Evolutionary conservation across 2,329 filamentous ascomycete species (phyloP).

Genomic region (Trichophyton equinum): DNA sequence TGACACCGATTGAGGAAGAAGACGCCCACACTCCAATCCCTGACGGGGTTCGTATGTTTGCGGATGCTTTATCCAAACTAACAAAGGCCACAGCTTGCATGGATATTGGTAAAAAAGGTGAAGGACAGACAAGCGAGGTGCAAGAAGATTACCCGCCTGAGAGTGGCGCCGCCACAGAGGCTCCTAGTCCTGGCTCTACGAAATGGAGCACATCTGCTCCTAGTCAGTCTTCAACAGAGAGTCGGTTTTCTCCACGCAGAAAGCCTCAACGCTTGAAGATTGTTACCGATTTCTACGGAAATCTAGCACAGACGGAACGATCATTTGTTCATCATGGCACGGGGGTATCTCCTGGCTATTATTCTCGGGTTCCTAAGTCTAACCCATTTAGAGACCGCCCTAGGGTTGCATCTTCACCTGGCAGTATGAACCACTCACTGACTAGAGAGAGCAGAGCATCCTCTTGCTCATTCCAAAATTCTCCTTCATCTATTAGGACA

Average conservation of each 20-base stretch:
- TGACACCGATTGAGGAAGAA: conserved; percentile 1
- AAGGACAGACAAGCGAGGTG: background rate
- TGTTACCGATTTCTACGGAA: background rate
- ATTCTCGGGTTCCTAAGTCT: background rate
- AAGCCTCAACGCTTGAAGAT: background rate
- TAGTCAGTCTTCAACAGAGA: background rate
- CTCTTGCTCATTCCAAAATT: conserved; percentile 8
- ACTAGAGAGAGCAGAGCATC: conserved; percentile 4
- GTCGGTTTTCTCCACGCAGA: background rate
- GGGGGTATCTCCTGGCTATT: background rate
- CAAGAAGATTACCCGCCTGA: background rate
- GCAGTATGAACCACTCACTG: background rate
- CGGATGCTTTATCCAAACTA: conserved; percentile 6
- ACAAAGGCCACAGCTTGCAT: background rate
- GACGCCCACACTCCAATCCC: background rate
- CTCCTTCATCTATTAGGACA: background rate
- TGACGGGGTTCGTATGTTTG: conserved; percentile 8
- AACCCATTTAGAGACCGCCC: conserved; percentile 12
- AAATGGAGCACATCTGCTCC: background rate
- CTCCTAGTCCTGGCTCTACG: background rate
- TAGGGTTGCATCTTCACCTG: background rate
- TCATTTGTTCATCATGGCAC: background rate
- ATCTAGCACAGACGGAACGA: background rate
- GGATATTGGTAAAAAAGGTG: background rate
- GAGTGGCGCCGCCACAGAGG: background rate